Conservation (phyloP, 768 basidiomycete genomes). For the Naematelia encephala region DNA sequence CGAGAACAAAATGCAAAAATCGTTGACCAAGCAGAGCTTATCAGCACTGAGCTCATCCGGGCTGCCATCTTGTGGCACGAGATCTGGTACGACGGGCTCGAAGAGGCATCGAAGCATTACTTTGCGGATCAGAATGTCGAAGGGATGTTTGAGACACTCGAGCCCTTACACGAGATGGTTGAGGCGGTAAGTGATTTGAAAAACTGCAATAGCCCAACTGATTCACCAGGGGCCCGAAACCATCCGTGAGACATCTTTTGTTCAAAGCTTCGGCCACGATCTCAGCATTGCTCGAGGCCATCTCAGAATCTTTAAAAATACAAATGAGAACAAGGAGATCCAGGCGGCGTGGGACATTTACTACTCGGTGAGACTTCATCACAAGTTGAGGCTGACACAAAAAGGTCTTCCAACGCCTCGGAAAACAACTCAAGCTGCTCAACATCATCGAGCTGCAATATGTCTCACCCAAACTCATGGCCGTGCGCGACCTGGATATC, state of each 20-base stretch:
- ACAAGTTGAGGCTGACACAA: constrained; percentile 1
- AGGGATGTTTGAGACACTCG: constrained; percentile 90
- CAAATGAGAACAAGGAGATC: constrained; percentile 81
- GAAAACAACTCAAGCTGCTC: constrained; percentile 84
- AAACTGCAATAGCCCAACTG: constrained; percentile 3
- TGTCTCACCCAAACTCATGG: constrained; percentile 86
- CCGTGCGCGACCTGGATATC: constrained; percentile 81
- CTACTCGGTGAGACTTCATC: constrained; percentile 65
- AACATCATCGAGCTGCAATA: constrained; percentile 93
- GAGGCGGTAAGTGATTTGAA: constrained; percentile 61
- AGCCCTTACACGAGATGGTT: constrained; percentile 87
- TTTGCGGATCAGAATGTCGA: constrained; percentile 96
- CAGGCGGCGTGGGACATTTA: constrained; percentile 99
- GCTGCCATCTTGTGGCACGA: constrained; percentile 99
- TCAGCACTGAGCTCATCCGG: constrained; percentile 91
- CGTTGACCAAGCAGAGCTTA: constrained; percentile 78
- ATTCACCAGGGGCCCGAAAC: constrained; percentile 80
- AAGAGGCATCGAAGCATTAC: constrained; percentile 93
- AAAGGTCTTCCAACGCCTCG: constrained; percentile 92
- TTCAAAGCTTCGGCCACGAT: constrained; percentile 88
- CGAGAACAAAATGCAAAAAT: constrained; percentile 80
- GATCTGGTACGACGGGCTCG: constrained; percentile 95
- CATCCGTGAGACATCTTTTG: constrained; percentile 88
- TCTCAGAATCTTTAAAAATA: constrained; percentile 76
- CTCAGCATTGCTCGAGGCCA: constrained; percentile 88